phyloP scores from a whole-genome alignment of 2,329 filamentous ascomycete genomes.

The Plectosphaerella cucumerina region DNA sequence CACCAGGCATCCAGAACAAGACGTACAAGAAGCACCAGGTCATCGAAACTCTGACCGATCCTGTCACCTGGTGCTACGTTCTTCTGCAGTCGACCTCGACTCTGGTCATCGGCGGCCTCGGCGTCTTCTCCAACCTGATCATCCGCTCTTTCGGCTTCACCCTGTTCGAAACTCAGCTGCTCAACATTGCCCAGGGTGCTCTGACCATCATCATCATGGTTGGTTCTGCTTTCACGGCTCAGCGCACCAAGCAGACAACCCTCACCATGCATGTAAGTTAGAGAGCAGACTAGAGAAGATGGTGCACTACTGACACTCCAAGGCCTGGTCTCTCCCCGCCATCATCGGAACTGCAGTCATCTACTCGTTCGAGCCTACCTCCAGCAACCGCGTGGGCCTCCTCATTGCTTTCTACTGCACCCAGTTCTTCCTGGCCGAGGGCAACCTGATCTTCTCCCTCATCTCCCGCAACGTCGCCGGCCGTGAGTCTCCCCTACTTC shows the following conservation, averaged over 20 bases:
- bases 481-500: constrained; percentile 6
- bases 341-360: constrained; percentile 35
- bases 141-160: constrained; percentile 18
- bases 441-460: constrained; percentile 36
- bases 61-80: constrained; percentile 1
- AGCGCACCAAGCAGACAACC: neutral
- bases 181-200: constrained; percentile 17
- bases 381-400: constrained; percentile 28
- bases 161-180: constrained; percentile 17
- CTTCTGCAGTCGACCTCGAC: constrained; percentile 12
- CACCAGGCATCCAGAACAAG: neutral
- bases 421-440: constrained; percentile 35
- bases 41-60: neutral
- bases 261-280: constrained; percentile 4
- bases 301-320: neutral
- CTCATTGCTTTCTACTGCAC: constrained; percentile 38
- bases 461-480: constrained; percentile 36
- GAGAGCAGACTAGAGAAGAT: no score
- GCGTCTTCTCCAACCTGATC: constrained; percentile 17
- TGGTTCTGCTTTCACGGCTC: neutral
- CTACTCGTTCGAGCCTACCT: constrained; percentile 25
- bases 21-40: constrained; percentile 1
- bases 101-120: constrained; percentile 17
- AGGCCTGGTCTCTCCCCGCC: constrained; percentile 11
- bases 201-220: constrained; percentile 2